Base-by-base conservation (phyloP, 805 yeast species). In the Candida sithepensis region DNA sequence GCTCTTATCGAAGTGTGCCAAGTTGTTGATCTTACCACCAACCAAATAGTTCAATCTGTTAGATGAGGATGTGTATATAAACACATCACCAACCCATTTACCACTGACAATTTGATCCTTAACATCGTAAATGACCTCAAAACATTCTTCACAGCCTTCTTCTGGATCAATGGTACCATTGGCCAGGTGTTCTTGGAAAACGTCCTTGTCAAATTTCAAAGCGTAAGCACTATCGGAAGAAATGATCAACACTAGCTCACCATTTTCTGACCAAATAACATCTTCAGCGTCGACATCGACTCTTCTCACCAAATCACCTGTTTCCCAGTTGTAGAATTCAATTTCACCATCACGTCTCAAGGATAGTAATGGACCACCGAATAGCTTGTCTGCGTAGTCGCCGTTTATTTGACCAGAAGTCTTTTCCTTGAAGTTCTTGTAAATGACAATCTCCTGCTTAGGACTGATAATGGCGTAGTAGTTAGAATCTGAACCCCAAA, bases 1-100 rank as follows among this genome's bases (percentile, higher is more conserved):
- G 49, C 86, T 81, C 66, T 84, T 88, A 63, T 94, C 96, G 61
- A 86, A 91, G 72, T 94, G 98, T 32, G 92, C 90, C 67, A 94
- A 79, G 64, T 90, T 94, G 67, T 89, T 88, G 21, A 87, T 82
- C 61, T 90, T 88, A 36, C 96, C 96, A 59, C 99, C 99, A 51
- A 94, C 98, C 52, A 90, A 79, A 66, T 94, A 94, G 70, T 91
- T 92, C 63, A 94, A 76, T 67, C 98, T 82, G 70, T 90, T 88
- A 21, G 95, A 76, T 18, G 82, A 62, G 2, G 97, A 89, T 14
- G 97, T 88, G 72, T 85, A 94, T 45, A 94, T 81, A 66, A 92
- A 91, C 41, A 94, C 97, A 71, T 94, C 98, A 56, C 98, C 99
- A 59, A 91, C 90, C 90, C 97, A 94, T 66, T 84, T 85, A 61